These are phyloP conservation scores for Colletotrichum graminicola DNA, from an alignment of 2,329 filamentous ascomycete species.

Conservation along the genomic window DNA sequence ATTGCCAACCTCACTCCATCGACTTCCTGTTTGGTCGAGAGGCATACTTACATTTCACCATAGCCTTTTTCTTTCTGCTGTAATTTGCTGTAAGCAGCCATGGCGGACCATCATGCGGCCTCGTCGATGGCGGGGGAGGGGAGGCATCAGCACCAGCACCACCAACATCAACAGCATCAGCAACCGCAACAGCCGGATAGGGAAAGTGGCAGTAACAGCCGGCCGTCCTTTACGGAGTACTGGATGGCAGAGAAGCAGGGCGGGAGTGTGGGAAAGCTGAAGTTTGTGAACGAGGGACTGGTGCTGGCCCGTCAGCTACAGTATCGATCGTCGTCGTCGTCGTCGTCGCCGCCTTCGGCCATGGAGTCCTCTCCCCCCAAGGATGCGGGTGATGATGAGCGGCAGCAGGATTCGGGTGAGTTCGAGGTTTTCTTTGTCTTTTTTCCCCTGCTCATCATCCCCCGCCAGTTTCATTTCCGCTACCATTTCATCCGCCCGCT, in stretches of 20 bases:
- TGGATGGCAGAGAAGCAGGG: slow-evolving; percentile 60
- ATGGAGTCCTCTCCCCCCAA: background rate
- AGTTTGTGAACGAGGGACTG: slow-evolving; percentile 51
- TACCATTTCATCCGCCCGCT: background rate
- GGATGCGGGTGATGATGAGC: background rate
- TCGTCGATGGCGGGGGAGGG: slow-evolving; percentile 17
- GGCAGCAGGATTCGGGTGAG: slow-evolving; percentile 34
- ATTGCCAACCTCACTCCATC: background rate
- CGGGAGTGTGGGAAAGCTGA: slow-evolving; percentile 49
- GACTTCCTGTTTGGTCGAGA: background rate
- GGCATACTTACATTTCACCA: background rate
- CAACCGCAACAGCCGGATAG: slow-evolving; percentile 17
- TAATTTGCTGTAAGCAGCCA: slow-evolving; percentile 18
- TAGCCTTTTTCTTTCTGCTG: too few species aligned
- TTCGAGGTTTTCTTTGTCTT: slow-evolving; percentile 18
- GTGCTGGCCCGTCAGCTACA: slow-evolving; percentile 39
- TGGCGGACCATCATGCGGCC: slow-evolving; percentile 32
- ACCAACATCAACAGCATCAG: background rate
- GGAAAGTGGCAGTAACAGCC: slow-evolving; percentile 41
- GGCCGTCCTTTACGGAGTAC: slow-evolving; percentile 62
- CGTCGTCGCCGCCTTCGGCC: slow-evolving; percentile 42
- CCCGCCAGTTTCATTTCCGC: background rate
- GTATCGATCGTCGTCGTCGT: slow-evolving; percentile 34
- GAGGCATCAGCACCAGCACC: slow-evolving; percentile 1
- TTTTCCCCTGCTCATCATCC: background rate